Base-by-base conservation (phyloP, 164 flowering plant genomes). In the Hamamelis virginiana region DNA sequence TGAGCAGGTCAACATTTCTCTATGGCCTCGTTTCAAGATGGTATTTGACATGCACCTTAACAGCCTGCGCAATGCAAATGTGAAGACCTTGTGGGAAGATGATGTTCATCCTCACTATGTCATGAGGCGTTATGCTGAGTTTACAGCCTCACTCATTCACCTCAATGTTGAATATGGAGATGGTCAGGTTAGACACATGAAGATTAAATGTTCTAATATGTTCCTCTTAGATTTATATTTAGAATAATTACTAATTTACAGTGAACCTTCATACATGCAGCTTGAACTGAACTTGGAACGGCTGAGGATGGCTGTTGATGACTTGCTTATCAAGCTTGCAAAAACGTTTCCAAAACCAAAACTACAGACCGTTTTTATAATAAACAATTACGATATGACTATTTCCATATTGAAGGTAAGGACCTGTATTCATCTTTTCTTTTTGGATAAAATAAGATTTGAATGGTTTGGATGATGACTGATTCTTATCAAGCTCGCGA, bases 11-110 rank as follows among this genome's bases (percentile, higher is more conserved):
- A 96, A 96, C 70, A 90, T 96, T 70, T 70, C 92, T 62, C 61
- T 96, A 55, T 96, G 99, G 99, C 99, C 99, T 60, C 96, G 96
- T 69, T 96, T 96, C 81, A 96, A 96, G 85, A 84, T 93, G 92
- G 98, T 93, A 13, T 96, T 96, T 79, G 99, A 96, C 81, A 76
- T 93, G 98, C 98, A 96, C 76, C 87, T 96, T 58, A 87, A 71
- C 77, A 96, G 99, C 82, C 72, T 95, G 70, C 86, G 93, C 3
- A 92, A 85, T 82, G 99, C 99, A 64, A 91, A 86, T 74, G 83
- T 91, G 70, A 89, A 79, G 78, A 82, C 86, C 5, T 77, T 96
- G 71, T 96, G 99, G 99, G 99, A 96, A 84, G 99, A 96, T 81
- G 99, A 96, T 78, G 87, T 90, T 50, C 99, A 87, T 84, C 98